Conservation (phyloP, 257 asterid genomes). For the Paulownia fortunei region DNA sequence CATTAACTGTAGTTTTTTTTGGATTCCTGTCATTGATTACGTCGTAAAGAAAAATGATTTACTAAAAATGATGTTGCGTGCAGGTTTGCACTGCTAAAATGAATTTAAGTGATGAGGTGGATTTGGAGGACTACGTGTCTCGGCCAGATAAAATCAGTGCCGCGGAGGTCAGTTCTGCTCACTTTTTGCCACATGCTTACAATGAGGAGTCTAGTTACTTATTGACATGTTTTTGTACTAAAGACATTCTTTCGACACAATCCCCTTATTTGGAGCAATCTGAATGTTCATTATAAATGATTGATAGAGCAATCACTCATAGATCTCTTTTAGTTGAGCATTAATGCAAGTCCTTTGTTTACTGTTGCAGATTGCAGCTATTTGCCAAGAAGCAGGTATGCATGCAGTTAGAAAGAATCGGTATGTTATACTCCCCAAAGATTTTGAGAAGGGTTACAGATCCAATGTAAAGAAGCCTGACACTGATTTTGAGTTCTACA, state of each 20-base stretch:
- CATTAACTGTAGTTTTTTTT: not conserved
- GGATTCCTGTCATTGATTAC: not conserved
- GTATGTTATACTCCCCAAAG: conserved; percentile 83
- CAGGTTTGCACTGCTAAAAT: conserved; percentile 95
- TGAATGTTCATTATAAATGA: not conserved
- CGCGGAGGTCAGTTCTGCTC: conserved; percentile 70
- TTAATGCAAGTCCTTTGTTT: not conserved
- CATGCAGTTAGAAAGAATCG: conserved; percentile 91
- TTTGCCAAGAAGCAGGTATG: conserved; percentile 96
- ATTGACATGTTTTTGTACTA: not conserved
- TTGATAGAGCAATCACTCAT: not conserved
- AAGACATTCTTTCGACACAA: not conserved
- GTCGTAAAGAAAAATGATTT: not conserved
- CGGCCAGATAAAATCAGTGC: conserved; percentile 94
- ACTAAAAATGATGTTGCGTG: not conserved
- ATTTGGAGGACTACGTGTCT: conserved; percentile 89
- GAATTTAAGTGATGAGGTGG: conserved; percentile 93
- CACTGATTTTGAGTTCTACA: conserved; percentile 90
- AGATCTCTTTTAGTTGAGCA: not conserved
- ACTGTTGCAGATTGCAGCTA: conserved; percentile 72
- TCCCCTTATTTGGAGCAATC: not conserved
- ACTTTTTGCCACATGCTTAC: not conserved
- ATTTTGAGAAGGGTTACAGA: conserved; percentile 94
- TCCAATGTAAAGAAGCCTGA: conserved; percentile 96
- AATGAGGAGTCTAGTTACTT: not conserved